Percentiles rank a stretch among this genome's conserved stretches.
phyloP scores from a whole-genome alignment of 805 yeast species.

The Cyberlindnera subsufficiens region DNA sequence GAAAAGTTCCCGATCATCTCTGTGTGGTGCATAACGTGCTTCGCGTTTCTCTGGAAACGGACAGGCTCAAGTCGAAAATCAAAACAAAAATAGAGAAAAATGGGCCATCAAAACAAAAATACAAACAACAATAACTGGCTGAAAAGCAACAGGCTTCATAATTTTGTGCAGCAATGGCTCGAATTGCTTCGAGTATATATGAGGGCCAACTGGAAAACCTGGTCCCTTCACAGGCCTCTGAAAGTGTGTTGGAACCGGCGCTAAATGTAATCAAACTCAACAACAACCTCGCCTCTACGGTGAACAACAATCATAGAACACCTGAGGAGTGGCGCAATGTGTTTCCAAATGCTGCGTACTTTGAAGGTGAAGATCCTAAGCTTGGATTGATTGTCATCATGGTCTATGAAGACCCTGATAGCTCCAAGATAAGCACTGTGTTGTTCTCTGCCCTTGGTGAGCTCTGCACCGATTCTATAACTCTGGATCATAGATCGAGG shows the following conservation, averaged over 20 bases:
- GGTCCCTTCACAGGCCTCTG: slow-evolving; percentile 1
- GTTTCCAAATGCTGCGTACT: slow-evolving; percentile 46
- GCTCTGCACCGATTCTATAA: slow-evolving; percentile 50
- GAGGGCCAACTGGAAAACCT: slow-evolving; percentile 16
- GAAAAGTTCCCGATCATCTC: too few relatives aligned
- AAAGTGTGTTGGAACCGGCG: slow-evolving; percentile 14
- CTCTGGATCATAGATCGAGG: slow-evolving; percentile 53
- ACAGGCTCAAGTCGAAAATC: background rate
- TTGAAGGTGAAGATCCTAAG: slow-evolving; percentile 42
- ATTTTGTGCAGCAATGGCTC: slow-evolving; percentile 5
- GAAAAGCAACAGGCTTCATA: background rate
- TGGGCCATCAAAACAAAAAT: background rate
- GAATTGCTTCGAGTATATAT: slow-evolving; percentile 20
- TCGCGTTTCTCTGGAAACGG: slow-evolving; percentile 3
- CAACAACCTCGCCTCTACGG: slow-evolving; percentile 14
- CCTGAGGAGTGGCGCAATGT: slow-evolving; percentile 35
- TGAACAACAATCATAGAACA: slow-evolving; percentile 15
- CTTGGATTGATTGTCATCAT: slow-evolving; percentile 40
- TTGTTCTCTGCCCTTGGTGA: slow-evolving; percentile 64
- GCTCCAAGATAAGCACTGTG: slow-evolving; percentile 45
- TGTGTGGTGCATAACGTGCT: too few relatives aligned
- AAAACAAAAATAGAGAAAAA: too few relatives aligned
- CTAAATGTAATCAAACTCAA: slow-evolving; percentile 18
- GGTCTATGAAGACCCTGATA: slow-evolving; percentile 42
- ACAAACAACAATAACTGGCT: background rate